Evolutionary conservation across 2,329 filamentous ascomycete species (phyloP).

Genomic region (Paraphoma chrysanthemicola): DNA sequence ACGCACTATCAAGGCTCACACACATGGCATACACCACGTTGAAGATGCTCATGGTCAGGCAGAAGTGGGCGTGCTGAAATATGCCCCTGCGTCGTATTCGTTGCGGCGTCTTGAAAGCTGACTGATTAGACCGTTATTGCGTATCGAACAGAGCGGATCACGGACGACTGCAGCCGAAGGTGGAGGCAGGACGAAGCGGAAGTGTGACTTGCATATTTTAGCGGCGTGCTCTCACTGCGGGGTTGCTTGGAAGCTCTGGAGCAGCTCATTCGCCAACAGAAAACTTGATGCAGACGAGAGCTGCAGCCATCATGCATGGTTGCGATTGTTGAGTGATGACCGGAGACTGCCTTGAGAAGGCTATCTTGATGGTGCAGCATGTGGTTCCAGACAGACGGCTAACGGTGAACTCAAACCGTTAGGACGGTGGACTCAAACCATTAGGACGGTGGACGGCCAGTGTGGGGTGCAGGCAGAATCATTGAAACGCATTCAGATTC

Average conservation of each 20-base stretch:
- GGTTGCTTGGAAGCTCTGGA: conserved; percentile 25
- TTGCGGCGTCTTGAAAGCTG: conserved; percentile 17
- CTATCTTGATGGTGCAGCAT: background rate
- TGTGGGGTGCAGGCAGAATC: background rate
- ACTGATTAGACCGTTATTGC: conserved; percentile 36
- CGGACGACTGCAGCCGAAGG: conserved; percentile 32
- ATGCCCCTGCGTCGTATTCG: conserved; percentile 33
- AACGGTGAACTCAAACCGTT: background rate
- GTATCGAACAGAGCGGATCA: conserved; percentile 22
- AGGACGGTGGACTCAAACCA: background rate
- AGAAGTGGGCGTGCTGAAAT: conserved; percentile 16
- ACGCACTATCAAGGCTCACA: conserved; percentile 15
- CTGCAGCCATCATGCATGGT: conserved; percentile 26
- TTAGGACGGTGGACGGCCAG: background rate
- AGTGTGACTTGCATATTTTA: conserved; percentile 48
- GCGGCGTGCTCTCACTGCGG: conserved; percentile 37
- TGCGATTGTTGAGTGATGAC: conserved; percentile 20
- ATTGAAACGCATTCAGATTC: background rate
- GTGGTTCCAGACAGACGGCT: background rate
- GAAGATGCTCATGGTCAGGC: conserved; percentile 17
- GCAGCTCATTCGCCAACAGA: conserved; percentile 29
- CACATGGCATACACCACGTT: conserved; percentile 2
- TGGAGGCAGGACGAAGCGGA: conserved; percentile 26
- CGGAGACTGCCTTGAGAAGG: background rate
- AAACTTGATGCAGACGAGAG: conserved; percentile 13